Percentiles rank a stretch among this genome's conserved stretches.
Conservation (phyloP, 176 grass and related monocot species). For the Musa acuminata region DNA sequence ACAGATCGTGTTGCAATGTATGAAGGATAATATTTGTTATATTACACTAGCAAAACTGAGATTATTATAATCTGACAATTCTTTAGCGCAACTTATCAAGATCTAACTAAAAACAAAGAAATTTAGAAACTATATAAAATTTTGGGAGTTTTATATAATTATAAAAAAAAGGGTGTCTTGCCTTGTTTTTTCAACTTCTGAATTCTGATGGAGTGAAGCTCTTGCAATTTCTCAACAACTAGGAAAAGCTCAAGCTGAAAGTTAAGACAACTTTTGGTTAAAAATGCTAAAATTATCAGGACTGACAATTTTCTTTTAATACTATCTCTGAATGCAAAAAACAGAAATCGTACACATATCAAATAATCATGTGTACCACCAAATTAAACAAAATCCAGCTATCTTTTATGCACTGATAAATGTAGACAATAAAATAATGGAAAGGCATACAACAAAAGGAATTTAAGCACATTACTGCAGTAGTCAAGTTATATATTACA, state of each 20-base stretch:
- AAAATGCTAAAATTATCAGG: conserved; percentile 19
- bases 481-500: too few relatives aligned
- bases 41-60: background rate
- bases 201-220: conserved; percentile 91
- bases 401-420: too few relatives aligned
- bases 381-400: background rate
- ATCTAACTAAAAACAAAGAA: background rate
- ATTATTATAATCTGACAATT: background rate
- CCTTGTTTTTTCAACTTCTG: conserved; percentile 98
- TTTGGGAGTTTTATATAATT: background rate
- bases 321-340: background rate
- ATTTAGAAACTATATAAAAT: background rate
- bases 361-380: background rate
- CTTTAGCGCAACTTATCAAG: background rate
- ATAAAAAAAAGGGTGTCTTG: conserved; percentile 14
- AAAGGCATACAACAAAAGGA: too few relatives aligned
- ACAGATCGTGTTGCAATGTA: too few relatives aligned
- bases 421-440: too few relatives aligned
- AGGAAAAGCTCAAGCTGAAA: conserved; percentile 87
- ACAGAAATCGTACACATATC: background rate
- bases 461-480: too few relatives aligned
- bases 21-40: background rate
- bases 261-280: conserved; percentile 12
- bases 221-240: conserved; percentile 93
- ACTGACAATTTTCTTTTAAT: background rate